Base-by-base conservation (phyloP, 164 flowering plant species). In the Nymphaea thermarum region DNA sequence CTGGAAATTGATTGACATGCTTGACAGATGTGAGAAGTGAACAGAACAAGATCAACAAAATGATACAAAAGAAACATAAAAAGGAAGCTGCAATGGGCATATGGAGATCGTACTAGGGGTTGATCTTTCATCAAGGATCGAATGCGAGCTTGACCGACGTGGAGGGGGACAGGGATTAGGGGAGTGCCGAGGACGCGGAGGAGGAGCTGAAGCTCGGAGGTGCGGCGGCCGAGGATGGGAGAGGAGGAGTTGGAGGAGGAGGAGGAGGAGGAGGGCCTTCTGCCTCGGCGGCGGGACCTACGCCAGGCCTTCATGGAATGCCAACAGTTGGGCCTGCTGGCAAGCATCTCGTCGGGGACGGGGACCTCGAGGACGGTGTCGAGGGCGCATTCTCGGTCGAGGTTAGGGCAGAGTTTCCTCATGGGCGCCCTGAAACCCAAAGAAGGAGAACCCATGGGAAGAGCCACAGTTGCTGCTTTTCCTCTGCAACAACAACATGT, bases 331-430 rank as follows among this genome's bases (percentile, higher is more conserved):
- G 47, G 67, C 17, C 66, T 11, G 5, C 84, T 67, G 15, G 75
- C 43, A 65, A 89, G 82, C 81, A 83, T 84, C 69, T 93, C 98
- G 68, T 90, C 97, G 0, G 97, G 98, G 43, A 93, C 82, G 1
- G 98, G 98, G 10, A 93, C 92, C 72, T 93, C 98, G 15, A 88
- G 89, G 14, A 93, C 98, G 0, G 98, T 93, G 4, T 93, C 96
- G 6, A 93, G 83, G 25, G 83, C 92, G 74, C 89, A 89, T 72
- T 90, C 92, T 3, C 85, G 71, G 62, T 87, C 98, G 41, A 74
- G 78, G 67, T 93, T 93, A 2, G 96, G 98, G 77, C 93, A 93
- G 8, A 87, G 80, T 67, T 83, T 93, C 86, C 90, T 93, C 97
- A 93, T 93, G 42, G 66, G 44, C 61, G 18, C 14, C 57, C 57